Conservation (phyloP, 129 eudicot genomes). For the Pseudognaphalium luteoalbum region DNA sequence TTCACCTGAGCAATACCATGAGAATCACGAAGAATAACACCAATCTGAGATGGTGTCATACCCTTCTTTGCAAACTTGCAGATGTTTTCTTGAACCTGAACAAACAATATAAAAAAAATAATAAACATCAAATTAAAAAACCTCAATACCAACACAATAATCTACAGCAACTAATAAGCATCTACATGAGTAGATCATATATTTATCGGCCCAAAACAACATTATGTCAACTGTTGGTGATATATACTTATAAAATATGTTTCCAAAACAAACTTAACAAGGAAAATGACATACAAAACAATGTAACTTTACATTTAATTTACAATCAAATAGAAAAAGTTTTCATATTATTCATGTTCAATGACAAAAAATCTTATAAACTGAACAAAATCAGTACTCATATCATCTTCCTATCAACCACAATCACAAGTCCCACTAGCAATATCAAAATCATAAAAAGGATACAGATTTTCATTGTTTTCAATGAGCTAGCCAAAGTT, state of each 20-base stretch:
- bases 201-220: no score
- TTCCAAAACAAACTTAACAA: background rate
- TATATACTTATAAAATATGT: background rate
- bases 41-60: slow-evolving; percentile 65
- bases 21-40: slow-evolving; percentile 72
- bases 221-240: no score
- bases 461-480: background rate
- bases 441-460: no score
- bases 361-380: background rate
- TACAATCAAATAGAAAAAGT: no score
- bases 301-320: no score
- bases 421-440: no score
- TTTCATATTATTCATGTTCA: no score
- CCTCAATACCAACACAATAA: background rate
- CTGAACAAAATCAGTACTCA: no score
- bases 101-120: background rate
- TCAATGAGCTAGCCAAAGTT: background rate
- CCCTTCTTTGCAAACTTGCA: slow-evolving; percentile 76
- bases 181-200: no score
- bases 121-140: background rate
- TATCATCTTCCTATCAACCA: no score
- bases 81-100: slow-evolving; percentile 59
- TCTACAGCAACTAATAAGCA: background rate
- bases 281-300: background rate
- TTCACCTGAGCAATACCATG: slow-evolving; percentile 73